Conservation (phyloP, 2,329 filamentous ascomycete species). For the Alternaria sp. region DNA sequence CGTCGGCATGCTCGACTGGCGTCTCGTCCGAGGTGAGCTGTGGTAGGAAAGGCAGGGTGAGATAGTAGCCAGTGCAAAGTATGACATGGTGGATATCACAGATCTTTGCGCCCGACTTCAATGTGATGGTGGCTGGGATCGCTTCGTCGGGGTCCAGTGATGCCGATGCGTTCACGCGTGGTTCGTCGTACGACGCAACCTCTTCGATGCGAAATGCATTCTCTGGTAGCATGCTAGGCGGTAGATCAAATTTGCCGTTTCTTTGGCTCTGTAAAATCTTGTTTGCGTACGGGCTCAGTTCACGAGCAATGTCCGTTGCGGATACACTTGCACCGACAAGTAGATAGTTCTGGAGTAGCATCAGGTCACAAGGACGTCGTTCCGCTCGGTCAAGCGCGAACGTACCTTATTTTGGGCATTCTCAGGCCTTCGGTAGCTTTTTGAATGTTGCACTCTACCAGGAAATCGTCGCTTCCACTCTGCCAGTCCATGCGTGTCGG, state of each 20-base stretch:
- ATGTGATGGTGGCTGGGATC: constrained; percentile 59
- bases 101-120: constrained; percentile 62
- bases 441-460: constrained; percentile 58
- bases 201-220: constrained; percentile 61
- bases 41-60: constrained; percentile 68
- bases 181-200: constrained; percentile 55
- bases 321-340: constrained; percentile 64
- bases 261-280: constrained; percentile 64
- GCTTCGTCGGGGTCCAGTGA: constrained; percentile 31
- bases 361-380: background rate
- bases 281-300: constrained; percentile 55
- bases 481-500: constrained; percentile 56
- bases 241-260: constrained; percentile 66
- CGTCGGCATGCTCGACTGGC: constrained; percentile 56
- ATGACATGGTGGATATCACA: constrained; percentile 67
- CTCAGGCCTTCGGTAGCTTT: constrained; percentile 56
- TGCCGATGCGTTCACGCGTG: background rate
- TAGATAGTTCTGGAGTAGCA: constrained; percentile 53
- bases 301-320: constrained; percentile 61
- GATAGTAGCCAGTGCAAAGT: constrained; percentile 72
- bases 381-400: no score
- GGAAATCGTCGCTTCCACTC: constrained; percentile 57
- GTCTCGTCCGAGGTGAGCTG: constrained; percentile 57
- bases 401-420: constrained; percentile 59
- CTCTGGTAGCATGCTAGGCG: constrained; percentile 60